A percentile compares a stretch with the other conserved stretches of the same genome.
Evolutionary conservation across 1,284 basidiomycete genomes (phyloP).

Genomic region (Tranzscheliella williamsii): DNA sequence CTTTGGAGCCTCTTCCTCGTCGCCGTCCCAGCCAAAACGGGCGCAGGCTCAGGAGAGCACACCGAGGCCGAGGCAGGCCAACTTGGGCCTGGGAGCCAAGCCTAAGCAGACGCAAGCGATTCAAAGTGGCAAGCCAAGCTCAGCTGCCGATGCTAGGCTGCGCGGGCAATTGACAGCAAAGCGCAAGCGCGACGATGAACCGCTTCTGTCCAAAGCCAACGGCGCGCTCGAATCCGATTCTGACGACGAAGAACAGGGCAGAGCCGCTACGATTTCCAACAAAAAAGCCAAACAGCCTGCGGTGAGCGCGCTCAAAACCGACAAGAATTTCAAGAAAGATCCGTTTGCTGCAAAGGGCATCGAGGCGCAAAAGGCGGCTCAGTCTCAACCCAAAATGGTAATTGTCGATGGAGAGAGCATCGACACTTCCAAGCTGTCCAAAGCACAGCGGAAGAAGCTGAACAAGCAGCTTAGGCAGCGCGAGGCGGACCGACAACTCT

Average conservation of each 20-base stretch:
- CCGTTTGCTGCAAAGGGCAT: conserved; percentile 28
- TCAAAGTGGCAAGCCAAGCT: conserved; percentile 6
- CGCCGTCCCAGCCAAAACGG: conserved; percentile 1
- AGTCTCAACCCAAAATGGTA: conserved; percentile 17
- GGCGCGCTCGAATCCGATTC: neutral
- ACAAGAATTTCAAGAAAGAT: conserved; percentile 21
- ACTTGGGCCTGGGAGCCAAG: conserved; percentile 47
- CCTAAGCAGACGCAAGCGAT: conserved; percentile 5
- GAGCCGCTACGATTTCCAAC: conserved; percentile 11
- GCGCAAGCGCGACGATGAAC: conserved; percentile 28
- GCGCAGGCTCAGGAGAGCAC: conserved; percentile 1
- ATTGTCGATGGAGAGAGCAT: conserved; percentile 11
- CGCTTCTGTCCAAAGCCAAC: neutral
- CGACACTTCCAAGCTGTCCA: conserved; percentile 37
- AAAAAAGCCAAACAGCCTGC: conserved; percentile 18
- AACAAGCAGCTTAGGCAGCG: conserved; percentile 38
- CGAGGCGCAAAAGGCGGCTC: conserved; percentile 19
- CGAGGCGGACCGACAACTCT: neutral
- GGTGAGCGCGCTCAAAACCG: neutral
- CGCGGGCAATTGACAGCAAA: conserved; percentile 38
- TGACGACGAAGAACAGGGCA: conserved; percentile 24
- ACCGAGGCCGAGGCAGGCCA: conserved; percentile 30
- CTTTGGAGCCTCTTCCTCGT: conserved; percentile 4
- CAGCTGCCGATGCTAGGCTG: conserved; percentile 35
- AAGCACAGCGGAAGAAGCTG: conserved; percentile 53